Evolutionary conservation across 169 alveolate species (phyloP).

Genomic region (Eimeria praecox): DNA sequence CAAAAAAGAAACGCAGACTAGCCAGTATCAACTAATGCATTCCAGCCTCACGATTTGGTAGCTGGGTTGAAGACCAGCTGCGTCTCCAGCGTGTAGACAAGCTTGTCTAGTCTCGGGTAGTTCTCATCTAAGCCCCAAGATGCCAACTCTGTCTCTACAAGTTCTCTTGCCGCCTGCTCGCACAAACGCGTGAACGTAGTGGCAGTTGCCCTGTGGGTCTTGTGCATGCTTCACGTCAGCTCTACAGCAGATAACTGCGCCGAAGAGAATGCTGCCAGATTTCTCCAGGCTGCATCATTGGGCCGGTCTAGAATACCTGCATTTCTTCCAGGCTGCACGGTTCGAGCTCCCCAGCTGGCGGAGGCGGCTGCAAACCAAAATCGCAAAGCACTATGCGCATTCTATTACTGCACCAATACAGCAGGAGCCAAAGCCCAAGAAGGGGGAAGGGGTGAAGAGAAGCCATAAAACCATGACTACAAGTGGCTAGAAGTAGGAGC

Average conservation of each 20-base stretch:
- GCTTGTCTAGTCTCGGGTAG: constrained; percentile 61
- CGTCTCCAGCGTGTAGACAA: constrained; percentile 49
- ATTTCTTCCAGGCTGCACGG: constrained; percentile 72
- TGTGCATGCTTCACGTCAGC: background rate
- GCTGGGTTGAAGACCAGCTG: constrained; percentile 61
- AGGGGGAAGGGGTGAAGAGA: background rate
- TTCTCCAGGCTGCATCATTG: constrained; percentile 6
- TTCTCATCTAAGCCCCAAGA: constrained; percentile 57
- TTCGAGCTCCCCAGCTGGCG: constrained; percentile 61
- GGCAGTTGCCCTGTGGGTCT: background rate
- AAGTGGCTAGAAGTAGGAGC: background rate
- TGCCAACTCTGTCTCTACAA: constrained; percentile 30
- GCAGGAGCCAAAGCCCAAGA: background rate
- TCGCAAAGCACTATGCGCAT: background rate
- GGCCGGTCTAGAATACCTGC: constrained; percentile 30
- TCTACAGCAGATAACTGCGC: background rate
- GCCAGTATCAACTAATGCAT: background rate
- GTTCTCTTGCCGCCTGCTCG: constrained; percentile 65
- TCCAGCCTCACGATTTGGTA: background rate
- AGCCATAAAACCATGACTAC: background rate
- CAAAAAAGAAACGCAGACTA: background rate
- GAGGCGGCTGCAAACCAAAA: constrained; percentile 62
- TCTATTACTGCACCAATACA: background rate
- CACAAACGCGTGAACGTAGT: background rate
- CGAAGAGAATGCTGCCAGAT: background rate